A percentile compares a stretch with the other conserved stretches of the same genome.
phyloP scores from a whole-genome alignment of 257 asterid genomes.

The Rhazya stricta region DNA sequence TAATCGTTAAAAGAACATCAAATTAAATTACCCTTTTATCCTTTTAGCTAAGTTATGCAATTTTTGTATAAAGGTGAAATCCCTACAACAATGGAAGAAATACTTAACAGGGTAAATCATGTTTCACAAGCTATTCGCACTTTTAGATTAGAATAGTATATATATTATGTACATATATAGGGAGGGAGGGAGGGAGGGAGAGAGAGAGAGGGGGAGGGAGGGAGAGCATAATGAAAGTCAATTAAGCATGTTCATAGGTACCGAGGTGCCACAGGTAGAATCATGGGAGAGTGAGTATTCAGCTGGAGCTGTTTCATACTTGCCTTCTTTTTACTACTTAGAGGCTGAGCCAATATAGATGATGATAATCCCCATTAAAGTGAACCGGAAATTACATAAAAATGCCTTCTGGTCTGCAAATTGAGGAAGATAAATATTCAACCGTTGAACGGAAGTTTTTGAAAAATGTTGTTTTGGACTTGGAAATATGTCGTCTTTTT shows the following conservation, averaged over 20 bases:
- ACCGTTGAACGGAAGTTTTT: no score
- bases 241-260: not conserved
- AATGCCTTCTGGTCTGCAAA: not conserved
- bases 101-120: no score
- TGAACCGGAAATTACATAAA: not conserved
- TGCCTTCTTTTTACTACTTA: not conserved
- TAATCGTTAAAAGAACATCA: no score
- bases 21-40: no score
- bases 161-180: no score
- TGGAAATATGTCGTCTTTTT: not conserved
- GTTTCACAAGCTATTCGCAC: no score
- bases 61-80: no score
- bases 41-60: no score
- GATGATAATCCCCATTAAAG: not conserved
- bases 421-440: not conserved
- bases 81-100: no score
- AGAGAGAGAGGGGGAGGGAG: no score
- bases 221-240: not conserved
- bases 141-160: no score
- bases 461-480: not conserved
- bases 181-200: no score
- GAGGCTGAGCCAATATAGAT: not conserved
- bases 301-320: not conserved
- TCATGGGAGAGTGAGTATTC: not conserved
- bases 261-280: not conserved